phyloP scores from a whole-genome alignment of 176 grass and related monocot genomes.

The Phoenix dactylifera region DNA sequence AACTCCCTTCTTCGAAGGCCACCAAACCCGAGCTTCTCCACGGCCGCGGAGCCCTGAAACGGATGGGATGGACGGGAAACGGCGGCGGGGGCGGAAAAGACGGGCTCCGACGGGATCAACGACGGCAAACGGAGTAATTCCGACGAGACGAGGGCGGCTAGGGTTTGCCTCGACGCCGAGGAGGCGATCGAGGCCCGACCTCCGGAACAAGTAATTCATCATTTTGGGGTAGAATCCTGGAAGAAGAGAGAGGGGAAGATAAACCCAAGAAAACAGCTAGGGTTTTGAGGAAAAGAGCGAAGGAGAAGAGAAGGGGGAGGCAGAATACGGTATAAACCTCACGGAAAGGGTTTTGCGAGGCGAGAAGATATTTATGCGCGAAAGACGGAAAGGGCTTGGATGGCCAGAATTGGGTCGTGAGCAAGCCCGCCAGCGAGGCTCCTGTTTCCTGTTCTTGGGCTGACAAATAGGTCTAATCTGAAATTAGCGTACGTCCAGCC shows the following conservation, averaged over 20 bases:
- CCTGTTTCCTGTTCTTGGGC: no score
- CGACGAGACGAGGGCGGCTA: conserved; percentile 25
- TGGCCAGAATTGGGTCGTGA: no score
- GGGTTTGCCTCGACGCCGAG: conserved; percentile 27
- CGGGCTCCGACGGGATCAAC: not conserved
- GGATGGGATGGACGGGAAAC: not conserved
- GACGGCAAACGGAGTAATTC: not conserved
- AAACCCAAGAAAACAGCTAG: conserved; percentile 17
- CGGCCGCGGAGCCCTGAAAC: not conserved
- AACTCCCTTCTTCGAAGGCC: conserved; percentile 29
- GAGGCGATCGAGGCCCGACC: conserved; percentile 28
- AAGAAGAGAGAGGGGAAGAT: conserved; percentile 12
- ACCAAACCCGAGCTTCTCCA: not conserved
- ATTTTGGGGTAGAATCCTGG: not conserved
- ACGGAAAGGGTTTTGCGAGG: conserved; percentile 1
- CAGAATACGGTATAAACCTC: conserved; percentile 6
- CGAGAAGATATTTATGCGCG: no score
- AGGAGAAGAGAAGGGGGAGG: not conserved
- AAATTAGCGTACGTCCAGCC: no score
- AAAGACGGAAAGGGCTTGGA: no score
- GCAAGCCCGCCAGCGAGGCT: no score
- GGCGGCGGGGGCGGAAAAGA: not conserved
- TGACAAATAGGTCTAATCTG: no score
- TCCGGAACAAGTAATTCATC: conserved; percentile 65
- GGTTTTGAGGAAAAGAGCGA: conserved; percentile 8